Conservation (phyloP, 345 rosid genomes). For the Arabis alpina region DNA sequence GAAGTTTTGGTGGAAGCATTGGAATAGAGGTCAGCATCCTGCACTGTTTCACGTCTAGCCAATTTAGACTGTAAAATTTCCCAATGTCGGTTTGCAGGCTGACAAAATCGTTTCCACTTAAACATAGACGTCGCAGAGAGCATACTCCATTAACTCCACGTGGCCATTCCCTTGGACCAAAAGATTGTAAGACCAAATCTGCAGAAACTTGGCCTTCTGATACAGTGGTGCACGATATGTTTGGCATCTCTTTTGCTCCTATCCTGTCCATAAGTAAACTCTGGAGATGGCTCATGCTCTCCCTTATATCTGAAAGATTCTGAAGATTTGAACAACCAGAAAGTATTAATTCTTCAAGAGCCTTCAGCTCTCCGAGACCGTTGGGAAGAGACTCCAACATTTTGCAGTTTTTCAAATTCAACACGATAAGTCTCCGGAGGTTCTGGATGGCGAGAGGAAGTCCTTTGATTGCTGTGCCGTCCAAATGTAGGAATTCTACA, state of each 20-base stretch:
- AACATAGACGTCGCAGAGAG: not conserved
- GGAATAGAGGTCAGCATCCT: not conserved
- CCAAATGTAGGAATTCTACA: constrained; percentile 17
- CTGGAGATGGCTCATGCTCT: not conserved
- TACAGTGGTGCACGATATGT: not conserved
- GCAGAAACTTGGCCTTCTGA: not conserved
- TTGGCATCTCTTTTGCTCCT: not conserved
- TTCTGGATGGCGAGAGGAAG: constrained; percentile 9
- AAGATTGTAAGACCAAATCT: not conserved
- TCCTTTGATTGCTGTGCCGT: constrained; percentile 18
- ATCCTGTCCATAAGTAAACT: not conserved
- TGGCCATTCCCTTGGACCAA: not conserved
- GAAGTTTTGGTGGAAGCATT: constrained; percentile 10
- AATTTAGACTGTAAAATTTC: not conserved
- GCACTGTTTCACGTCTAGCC: not conserved
- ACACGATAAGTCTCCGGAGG: constrained; percentile 2
- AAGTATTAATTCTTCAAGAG: constrained; percentile 2
- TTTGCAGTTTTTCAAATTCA: constrained; percentile 18
- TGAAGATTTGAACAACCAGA: constrained; percentile 7
- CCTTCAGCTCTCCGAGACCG: not conserved
- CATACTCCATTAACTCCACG: not conserved
- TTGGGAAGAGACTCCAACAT: not conserved
- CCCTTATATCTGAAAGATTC: not conserved
- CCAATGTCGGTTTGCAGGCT: not conserved
- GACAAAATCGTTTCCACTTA: not conserved